phyloP scores from a whole-genome alignment of 1,139 yeast species.

The Sugiyamaella novakii region DNA sequence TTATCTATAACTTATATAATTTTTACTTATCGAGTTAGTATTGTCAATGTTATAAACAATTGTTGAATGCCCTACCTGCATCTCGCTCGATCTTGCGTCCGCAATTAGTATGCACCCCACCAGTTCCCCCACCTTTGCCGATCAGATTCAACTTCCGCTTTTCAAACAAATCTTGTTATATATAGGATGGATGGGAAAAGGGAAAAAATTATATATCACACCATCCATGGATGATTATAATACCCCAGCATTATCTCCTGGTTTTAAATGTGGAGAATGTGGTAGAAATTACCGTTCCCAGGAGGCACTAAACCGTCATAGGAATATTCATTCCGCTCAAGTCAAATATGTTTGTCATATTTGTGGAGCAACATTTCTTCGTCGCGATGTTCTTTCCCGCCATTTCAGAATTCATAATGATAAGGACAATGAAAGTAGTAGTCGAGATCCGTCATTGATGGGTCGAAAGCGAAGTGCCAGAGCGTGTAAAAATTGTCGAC shows the following conservation, averaged over 20 bases:
- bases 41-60: too few relatives aligned
- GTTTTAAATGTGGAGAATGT: slow-evolving; percentile 9
- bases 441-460: not conserved
- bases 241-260: not conserved
- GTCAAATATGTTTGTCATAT: slow-evolving; percentile 1
- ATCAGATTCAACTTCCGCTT: too few relatives aligned
- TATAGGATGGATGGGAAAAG: too few relatives aligned
- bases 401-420: slow-evolving; percentile 5
- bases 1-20: not conserved
- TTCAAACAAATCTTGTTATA: too few relatives aligned
- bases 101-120: too few relatives aligned
- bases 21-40: too few relatives aligned
- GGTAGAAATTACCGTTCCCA: slow-evolving; percentile 10
- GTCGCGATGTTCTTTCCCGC: slow-evolving; percentile 12
- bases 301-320: slow-evolving; percentile 13
- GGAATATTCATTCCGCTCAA: slow-evolving; percentile 2
- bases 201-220: too few relatives aligned
- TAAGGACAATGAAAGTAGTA: not conserved
- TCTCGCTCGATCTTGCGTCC: too few relatives aligned
- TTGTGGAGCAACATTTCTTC: slow-evolving; percentile 5
- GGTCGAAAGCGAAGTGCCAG: slow-evolving; percentile 4
- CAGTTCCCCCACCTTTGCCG: too few relatives aligned
- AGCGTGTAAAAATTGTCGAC: slow-evolving; percentile 11
- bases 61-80: too few relatives aligned
- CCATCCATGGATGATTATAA: not conserved